Evolutionary conservation across 345 rosid species (phyloP), one percentile per base, ranked within the genome.

Genomic region (Salix purpurea): DNA sequence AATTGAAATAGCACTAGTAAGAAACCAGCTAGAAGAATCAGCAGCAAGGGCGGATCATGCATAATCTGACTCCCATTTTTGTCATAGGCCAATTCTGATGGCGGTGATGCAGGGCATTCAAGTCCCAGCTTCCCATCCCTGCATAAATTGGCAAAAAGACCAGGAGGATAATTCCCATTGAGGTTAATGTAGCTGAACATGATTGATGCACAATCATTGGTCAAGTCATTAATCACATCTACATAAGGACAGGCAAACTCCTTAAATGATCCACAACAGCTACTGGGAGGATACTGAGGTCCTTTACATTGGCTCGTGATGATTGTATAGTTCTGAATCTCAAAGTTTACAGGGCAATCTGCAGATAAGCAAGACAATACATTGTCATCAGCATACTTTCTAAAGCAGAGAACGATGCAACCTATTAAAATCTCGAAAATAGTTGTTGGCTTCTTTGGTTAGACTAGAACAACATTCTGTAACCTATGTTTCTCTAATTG

Each of bases 141-240:
- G 70, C 82, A 79, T 23, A 46, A 52, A 34, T 36, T 74, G 28
- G 77, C 70, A 24, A 79, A 79, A 34, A 79, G 77, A 67, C 82
- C 82, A 60, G 82, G 77, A 2, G 82, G 77, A 40, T 79, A 79
- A 24, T 74, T 79, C 40, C 83, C 83, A n/a, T 80, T 72, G 36
- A 80, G 80, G 71, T 80, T 76, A 42, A 80, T 80, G 77, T 80
- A 80, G 74, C 77, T 72, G 71, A 80, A 80, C 83, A 80, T 76
- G 56, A 48, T 80, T 58, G 80, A 60, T 14, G 83, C 83, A n/a
- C 83, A 80, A 21, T 76, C 80, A 72, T 60, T 80, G 19, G 80
- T 72, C 52, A 67, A 19, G 77, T 80, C 83, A 61, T 72, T 80
- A 23, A 80, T 0, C 28, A 66, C 70, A 30, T 36, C 74, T 2